Conservation (phyloP, 371 early-diverging fungal species). For the Phascolomyces articulosus region DNA sequence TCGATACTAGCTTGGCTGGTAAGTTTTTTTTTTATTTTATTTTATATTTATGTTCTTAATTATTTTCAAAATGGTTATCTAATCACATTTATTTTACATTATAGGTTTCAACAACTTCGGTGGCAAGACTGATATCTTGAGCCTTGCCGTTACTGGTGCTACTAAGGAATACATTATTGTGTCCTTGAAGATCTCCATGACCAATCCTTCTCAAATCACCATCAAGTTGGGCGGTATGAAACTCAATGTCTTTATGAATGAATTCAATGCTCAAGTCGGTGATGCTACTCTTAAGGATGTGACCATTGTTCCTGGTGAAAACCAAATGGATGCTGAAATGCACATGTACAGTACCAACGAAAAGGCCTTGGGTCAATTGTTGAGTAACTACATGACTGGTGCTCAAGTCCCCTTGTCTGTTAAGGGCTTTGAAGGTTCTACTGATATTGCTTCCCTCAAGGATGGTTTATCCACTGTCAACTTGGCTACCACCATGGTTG, state of each 20-base stretch:
- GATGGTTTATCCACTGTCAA: conserved; percentile 48
- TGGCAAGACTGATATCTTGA: conserved; percentile 43
- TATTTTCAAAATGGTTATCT: not conserved
- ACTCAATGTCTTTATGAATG: conserved; percentile 47
- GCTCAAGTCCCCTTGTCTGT: conserved; percentile 49
- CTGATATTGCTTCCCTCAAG: conserved; percentile 45
- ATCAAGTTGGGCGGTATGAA: conserved; percentile 54
- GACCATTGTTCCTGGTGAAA: conserved; percentile 52
- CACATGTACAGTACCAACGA: conserved; percentile 31
- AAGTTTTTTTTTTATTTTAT: conserved; percentile 24
- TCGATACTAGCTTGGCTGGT: conserved; percentile 53
- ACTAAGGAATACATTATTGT: conserved; percentile 21
- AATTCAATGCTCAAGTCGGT: conserved; percentile 39
- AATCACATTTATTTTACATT: no score
- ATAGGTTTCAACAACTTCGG: conserved; percentile 48
- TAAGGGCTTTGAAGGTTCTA: conserved; percentile 40
- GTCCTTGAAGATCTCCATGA: conserved; percentile 9
- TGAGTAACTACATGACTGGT: conserved; percentile 41
- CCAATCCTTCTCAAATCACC: conserved; percentile 54
- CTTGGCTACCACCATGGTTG: conserved; percentile 46
- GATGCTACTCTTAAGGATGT: conserved; percentile 35
- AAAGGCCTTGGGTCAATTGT: conserved; percentile 28
- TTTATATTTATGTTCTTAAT: not conserved
- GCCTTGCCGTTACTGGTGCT: conserved; percentile 45
- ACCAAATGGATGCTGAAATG: conserved; percentile 44